Evolutionary conservation across 2,329 filamentous ascomycete species (phyloP), one percentile per base, ranked within the genome.

Genomic region (Emmonsiellopsis sp.): DNA sequence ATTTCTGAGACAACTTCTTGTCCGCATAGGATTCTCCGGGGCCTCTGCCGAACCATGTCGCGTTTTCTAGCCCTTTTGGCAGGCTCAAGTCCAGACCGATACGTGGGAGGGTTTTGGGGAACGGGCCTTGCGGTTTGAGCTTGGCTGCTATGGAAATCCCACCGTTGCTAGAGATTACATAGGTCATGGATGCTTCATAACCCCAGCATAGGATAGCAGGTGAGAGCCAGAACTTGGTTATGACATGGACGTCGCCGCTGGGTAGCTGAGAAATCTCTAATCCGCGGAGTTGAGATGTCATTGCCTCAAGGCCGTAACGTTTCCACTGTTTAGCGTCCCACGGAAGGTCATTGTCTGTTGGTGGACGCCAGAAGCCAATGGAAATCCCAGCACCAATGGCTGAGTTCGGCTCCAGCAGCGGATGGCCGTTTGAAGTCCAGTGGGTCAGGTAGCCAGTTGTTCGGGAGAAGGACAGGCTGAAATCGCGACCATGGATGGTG

Each of bases 401-500:
- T 52, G 42, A 45, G 53, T 57, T 16, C 46, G 50, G 1, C n/a
- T 37, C 38, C 1, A 52, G 16, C 11, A 52, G 41, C n/a, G 38
- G n/a, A 13, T 47, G 7, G 11, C 52, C 52, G 6, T 51, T 51
- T 3, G 34, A 16, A 8, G 10, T 49, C 54, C 54, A 56, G 48
- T 45, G 38, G 20, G 40, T 44, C 35, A 56, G 42, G 8, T 46
- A 16, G n/a, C 54, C 54, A 9, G 46, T 54, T 13, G 54, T 43
- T 5, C 52, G 52, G 7, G 52, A 54, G 34, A 56, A 51, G n/a
- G 16, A 60, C 51, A 78, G 69, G 8, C 60, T 59, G 30, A 72
- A 77, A 53, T 65, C 58, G 2, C 76, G 60, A 0, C 72, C 63
- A 3, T 72, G 73, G 48, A 80, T 69, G 31, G 79, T 61, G 57